Conservation (phyloP, 2,329 filamentous ascomycete species). For the Neoascochyta sp. region DNA sequence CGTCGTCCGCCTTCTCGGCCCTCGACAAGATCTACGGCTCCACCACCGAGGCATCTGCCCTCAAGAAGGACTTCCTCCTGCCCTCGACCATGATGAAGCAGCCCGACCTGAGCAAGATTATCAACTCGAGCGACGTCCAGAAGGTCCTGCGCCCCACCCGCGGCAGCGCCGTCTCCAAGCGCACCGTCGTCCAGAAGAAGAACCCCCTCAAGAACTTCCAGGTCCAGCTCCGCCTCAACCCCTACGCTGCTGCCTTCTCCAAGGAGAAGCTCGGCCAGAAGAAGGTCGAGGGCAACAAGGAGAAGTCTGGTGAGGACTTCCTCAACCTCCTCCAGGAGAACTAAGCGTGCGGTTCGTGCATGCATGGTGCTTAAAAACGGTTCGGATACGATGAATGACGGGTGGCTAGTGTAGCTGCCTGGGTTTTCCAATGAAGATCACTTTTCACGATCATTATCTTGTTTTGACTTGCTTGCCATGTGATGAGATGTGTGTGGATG, state of each 20-base stretch:
- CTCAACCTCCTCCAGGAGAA: conserved; percentile 46
- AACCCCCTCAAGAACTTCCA: conserved; percentile 99
- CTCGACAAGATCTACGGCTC: conserved; percentile 96
- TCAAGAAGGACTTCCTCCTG: conserved; percentile 99
- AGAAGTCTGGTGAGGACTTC: conserved; percentile 53
- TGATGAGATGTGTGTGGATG: neutral
- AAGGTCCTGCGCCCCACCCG: conserved; percentile 88
- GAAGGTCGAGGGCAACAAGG: conserved; percentile 61
- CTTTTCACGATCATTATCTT: conserved; percentile 1
- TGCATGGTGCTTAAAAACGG: conserved; percentile 20
- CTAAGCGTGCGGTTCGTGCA: conserved; percentile 35
- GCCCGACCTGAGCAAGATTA: conserved; percentile 92
- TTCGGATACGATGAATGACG: conserved; percentile 20
- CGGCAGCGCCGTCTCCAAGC: conserved; percentile 87
- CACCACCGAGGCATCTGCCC: conserved; percentile 79
- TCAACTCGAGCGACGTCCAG: conserved; percentile 99
- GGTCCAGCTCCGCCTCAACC: conserved; percentile 97
- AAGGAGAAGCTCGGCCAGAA: conserved; percentile 79
- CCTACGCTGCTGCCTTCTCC: conserved; percentile 86
- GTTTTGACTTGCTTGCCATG: neutral
- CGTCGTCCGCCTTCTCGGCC: conserved; percentile 91
- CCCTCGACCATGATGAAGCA: conserved; percentile 89
- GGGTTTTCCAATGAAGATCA: no score
- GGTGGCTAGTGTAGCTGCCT: conserved; percentile 30
- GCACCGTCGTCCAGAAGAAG: conserved; percentile 95